Percentiles rank a stretch among this genome's conserved stretches.
These are phyloP conservation scores for Diaporthe batatas DNA, from an alignment of 2,329 filamentous ascomycete species.

Conservation along the genomic window DNA sequence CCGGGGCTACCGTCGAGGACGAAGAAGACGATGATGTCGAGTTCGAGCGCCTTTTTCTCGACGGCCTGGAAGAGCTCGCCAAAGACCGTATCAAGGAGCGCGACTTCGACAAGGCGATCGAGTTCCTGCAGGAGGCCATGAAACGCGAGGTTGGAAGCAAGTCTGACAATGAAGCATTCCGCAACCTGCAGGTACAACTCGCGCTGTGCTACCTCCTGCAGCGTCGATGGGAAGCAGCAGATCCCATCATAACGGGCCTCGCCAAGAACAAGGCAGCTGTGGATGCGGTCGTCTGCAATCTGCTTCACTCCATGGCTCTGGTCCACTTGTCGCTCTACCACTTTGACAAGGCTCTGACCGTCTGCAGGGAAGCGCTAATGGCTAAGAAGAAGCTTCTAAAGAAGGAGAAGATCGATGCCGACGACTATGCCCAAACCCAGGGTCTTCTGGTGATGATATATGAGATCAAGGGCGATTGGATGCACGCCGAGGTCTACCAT, in stretches of 20 bases:
- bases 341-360: constrained; percentile 45
- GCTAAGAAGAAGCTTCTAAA: constrained; percentile 46
- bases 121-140: constrained; percentile 45
- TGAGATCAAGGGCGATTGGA: constrained; percentile 45
- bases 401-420: constrained; percentile 22
- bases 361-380: constrained; percentile 44
- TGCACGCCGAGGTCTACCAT: constrained; percentile 46
- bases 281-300: constrained; percentile 44
- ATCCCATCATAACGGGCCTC: constrained; percentile 42
- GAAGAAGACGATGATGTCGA: constrained; percentile 44
- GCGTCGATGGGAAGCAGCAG: constrained; percentile 44
- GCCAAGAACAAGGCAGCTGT: constrained; percentile 39
- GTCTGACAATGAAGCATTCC: constrained; percentile 12
- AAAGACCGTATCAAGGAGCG: constrained; percentile 45
- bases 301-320: constrained; percentile 46
- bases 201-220: constrained; percentile 46
- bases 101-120: constrained; percentile 45
- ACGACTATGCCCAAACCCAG: constrained; percentile 45
- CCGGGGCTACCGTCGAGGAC: constrained; percentile 1
- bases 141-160: constrained; percentile 30
- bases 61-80: constrained; percentile 46
- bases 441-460: constrained; percentile 46
- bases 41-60: constrained; percentile 43
- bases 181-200: constrained; percentile 45
- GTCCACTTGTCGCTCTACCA: constrained; percentile 44